phyloP scores from a whole-genome alignment of 1,139 yeast genomes.

The Geotrichum australiense region DNA sequence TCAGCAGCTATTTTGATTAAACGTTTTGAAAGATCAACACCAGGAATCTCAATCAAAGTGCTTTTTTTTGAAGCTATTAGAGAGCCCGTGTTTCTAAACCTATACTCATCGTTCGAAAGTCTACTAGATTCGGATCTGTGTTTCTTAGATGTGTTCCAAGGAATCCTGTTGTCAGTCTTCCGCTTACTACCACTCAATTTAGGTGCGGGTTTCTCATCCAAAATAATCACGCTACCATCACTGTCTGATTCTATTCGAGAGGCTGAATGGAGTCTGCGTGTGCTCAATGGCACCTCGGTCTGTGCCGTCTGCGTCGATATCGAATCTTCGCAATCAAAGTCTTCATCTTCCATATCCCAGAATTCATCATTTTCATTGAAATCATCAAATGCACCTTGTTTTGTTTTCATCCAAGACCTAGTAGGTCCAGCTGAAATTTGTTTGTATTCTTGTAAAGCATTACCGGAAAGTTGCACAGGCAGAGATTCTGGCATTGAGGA shows the following conservation, averaged over 20 bases:
- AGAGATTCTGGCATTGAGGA: background rate
- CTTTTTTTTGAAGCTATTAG: background rate
- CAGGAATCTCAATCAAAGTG: background rate
- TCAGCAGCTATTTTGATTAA: background rate
- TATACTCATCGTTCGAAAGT: constrained; percentile 9
- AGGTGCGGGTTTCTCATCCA: background rate
- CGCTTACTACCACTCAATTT: no score
- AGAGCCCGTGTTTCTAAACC: background rate
- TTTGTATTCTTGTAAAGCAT: background rate
- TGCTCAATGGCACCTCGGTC: background rate
- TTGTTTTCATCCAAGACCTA: constrained; percentile 12
- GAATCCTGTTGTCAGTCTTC: no score
- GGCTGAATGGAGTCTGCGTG: background rate
- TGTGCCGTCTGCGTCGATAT: background rate
- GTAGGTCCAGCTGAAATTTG: background rate
- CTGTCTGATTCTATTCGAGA: background rate
- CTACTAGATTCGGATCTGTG: background rate
- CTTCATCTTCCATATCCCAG: constrained; percentile 10
- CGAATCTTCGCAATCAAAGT: constrained; percentile 1
- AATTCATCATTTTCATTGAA: constrained; percentile 8
- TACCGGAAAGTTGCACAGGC: background rate
- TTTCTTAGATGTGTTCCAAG: constrained; percentile 2
- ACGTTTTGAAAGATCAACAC: background rate
- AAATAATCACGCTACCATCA: background rate
- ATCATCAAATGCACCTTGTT: constrained; percentile 10